These are phyloP conservation scores for Chloris gayana DNA, from an alignment of 176 grass and related monocot genomes.

Conservation along the genomic window DNA sequence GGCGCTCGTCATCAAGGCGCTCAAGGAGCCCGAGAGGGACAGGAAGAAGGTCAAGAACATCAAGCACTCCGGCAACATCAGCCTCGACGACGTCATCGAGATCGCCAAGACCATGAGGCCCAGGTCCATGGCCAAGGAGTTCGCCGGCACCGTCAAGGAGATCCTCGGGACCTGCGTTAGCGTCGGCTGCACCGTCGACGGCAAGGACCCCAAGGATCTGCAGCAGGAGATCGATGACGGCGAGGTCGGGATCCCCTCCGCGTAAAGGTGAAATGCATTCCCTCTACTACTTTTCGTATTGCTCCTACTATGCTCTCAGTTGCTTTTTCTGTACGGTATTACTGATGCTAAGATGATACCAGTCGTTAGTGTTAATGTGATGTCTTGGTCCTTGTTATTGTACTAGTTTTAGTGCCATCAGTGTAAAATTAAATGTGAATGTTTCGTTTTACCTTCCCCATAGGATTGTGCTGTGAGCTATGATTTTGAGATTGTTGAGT, in stretches of 20 bases:
- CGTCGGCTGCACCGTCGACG: slow-evolving; percentile 80
- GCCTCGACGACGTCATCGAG: slow-evolving; percentile 77
- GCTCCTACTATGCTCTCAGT: no score
- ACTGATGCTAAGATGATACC: neutral
- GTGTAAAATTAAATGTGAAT: neutral
- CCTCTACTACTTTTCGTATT: no score
- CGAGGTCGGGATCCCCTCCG: slow-evolving; percentile 72
- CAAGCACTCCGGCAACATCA: slow-evolving; percentile 83
- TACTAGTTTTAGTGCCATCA: neutral
- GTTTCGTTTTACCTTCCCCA: neutral
- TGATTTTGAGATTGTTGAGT: neutral
- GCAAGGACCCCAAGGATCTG: slow-evolving; percentile 85
- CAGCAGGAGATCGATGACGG: slow-evolving; percentile 76
- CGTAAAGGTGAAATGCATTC: slow-evolving; percentile 46
- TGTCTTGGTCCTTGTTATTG: neutral
- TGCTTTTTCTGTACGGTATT: neutral
- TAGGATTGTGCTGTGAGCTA: neutral
- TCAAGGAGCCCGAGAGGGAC: slow-evolving; percentile 86
- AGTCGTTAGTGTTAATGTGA: neutral
- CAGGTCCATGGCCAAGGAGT: slow-evolving; percentile 86
- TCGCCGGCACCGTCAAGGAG: slow-evolving; percentile 73
- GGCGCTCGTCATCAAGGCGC: slow-evolving; percentile 81
- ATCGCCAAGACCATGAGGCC: slow-evolving; percentile 64
- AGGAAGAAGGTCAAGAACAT: slow-evolving; percentile 85
- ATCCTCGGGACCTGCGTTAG: slow-evolving; percentile 84